Percentiles rank a stretch among this genome's conserved stretches.
Evolutionary conservation across 257 asterid species (phyloP).

Genomic region (Solanum chilense): DNA sequence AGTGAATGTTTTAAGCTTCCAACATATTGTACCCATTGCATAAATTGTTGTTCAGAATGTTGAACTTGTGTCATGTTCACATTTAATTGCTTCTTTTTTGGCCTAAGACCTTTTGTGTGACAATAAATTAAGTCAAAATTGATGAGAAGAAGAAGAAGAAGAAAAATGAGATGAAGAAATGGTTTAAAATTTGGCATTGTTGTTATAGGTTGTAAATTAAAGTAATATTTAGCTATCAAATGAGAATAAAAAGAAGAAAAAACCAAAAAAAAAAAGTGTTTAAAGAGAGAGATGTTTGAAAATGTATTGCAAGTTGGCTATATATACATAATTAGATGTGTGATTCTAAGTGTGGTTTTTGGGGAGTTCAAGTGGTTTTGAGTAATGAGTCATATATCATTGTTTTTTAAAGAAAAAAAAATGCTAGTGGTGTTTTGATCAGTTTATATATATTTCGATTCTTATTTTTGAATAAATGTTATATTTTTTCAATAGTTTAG

Average conservation of each 20-base stretch:
- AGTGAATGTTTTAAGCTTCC: constrained; percentile 71
- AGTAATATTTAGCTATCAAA: background rate
- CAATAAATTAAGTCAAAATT: constrained; percentile 8
- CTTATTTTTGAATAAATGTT: too few relatives aligned
- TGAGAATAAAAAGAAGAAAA: background rate
- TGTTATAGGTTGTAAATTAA: background rate
- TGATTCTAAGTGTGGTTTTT: background rate
- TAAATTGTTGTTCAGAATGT: constrained; percentile 62
- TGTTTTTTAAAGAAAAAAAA: background rate
- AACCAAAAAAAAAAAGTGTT: background rate
- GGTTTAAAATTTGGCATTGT: constrained; percentile 14
- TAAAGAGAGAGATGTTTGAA: background rate
- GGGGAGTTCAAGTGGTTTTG: background rate
- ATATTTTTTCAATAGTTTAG: accelerated
- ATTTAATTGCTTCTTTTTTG: constrained; percentile 14
- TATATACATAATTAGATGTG: background rate
- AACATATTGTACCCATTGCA: constrained; percentile 72
- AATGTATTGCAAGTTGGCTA: constrained; percentile 7
- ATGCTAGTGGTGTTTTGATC: background rate
- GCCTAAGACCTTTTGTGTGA: constrained; percentile 50
- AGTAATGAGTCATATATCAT: background rate
- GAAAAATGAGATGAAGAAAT: constrained; percentile 9
- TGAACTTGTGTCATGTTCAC: constrained; percentile 41
- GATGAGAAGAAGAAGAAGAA: background rate
- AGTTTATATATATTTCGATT: accelerated